Percentiles rank a stretch among this genome's conserved stretches.
phyloP scores from a whole-genome alignment of 768 basidiomycete genomes.

The Boletellus emodensis region DNA sequence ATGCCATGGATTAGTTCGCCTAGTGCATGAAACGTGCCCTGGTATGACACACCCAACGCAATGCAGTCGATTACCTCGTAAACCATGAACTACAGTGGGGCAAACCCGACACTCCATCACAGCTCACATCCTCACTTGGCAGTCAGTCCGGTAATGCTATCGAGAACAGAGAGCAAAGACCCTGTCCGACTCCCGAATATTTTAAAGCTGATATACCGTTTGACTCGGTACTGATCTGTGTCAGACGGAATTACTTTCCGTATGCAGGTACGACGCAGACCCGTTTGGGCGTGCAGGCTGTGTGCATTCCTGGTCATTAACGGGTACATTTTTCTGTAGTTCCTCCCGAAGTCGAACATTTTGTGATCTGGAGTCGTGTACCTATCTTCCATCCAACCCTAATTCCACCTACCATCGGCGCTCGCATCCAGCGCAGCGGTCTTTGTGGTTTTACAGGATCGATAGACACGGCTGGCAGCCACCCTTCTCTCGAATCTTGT shows the following conservation, averaged over 20 bases:
- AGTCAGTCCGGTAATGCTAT: constrained; percentile 21
- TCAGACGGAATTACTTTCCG: constrained; percentile 85
- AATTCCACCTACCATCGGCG: constrained; percentile 45
- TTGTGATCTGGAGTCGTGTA: constrained; percentile 71
- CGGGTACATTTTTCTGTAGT: constrained; percentile 34
- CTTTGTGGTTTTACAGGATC: constrained; percentile 79
- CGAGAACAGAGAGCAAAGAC: not conserved
- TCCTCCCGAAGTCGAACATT: constrained; percentile 69
- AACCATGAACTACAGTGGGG: constrained; percentile 75
- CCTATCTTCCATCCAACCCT: constrained; percentile 65
- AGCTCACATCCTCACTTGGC: constrained; percentile 53
- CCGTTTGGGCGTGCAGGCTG: too few species aligned
- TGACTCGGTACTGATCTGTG: constrained; percentile 51
- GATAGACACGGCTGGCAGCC: constrained; percentile 50
- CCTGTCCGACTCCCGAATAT: constrained; percentile 40
- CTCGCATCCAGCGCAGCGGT: constrained; percentile 68
- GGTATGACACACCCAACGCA: not conserved
- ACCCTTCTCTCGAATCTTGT: constrained; percentile 52
- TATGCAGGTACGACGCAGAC: constrained; percentile 58
- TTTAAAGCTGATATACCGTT: constrained; percentile 61
- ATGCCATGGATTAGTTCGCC: not conserved
- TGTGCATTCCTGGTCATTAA: not conserved
- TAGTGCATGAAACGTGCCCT: not conserved
- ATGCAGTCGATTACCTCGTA: constrained; percentile 65
- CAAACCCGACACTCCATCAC: constrained; percentile 56